Evolutionary conservation across 1,139 yeast genomes (phyloP).

Genomic region (Suhomyces maxii): DNA sequence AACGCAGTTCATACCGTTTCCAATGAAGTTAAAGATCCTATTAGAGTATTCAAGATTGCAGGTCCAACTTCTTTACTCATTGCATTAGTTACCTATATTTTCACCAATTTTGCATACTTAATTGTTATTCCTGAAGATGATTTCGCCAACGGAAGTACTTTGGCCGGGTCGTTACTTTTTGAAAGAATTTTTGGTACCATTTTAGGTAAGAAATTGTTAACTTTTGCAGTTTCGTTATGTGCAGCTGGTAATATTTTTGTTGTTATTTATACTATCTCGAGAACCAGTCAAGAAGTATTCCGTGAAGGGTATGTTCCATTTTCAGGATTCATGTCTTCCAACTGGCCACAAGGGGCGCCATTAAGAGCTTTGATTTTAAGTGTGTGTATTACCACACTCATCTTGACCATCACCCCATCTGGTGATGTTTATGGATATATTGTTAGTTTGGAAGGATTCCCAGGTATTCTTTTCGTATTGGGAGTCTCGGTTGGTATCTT

Average conservation of each 20-base stretch:
- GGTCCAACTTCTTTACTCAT: slow-evolving; percentile 56
- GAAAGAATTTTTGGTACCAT: slow-evolving; percentile 54
- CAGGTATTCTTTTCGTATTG: slow-evolving; percentile 51
- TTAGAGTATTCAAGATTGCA: slow-evolving; percentile 56
- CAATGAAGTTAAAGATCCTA: slow-evolving; percentile 61
- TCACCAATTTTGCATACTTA: slow-evolving; percentile 58
- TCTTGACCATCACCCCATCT: slow-evolving; percentile 67
- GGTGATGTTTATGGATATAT: slow-evolving; percentile 81
- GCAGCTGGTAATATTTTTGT: slow-evolving; percentile 66
- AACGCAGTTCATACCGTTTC: slow-evolving; percentile 61
- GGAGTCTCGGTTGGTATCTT: slow-evolving; percentile 55
- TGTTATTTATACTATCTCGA: slow-evolving; percentile 56
- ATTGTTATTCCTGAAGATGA: slow-evolving; percentile 56
- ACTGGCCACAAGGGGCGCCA: slow-evolving; percentile 60
- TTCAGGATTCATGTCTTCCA: slow-evolving; percentile 52
- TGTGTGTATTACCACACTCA: slow-evolving; percentile 30
- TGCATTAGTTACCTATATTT: slow-evolving; percentile 50
- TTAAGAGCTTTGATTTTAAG: slow-evolving; percentile 46
- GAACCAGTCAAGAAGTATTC: slow-evolving; percentile 65
- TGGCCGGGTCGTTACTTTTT: slow-evolving; percentile 59
- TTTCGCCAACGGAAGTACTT: slow-evolving; percentile 52
- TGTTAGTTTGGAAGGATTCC: slow-evolving; percentile 72
- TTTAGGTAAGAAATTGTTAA: slow-evolving; percentile 53
- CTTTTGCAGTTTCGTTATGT: slow-evolving; percentile 57
- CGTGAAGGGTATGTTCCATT: slow-evolving; percentile 63